Conservation (phyloP, 257 asterid genomes). For the Datura wrightii region DNA sequence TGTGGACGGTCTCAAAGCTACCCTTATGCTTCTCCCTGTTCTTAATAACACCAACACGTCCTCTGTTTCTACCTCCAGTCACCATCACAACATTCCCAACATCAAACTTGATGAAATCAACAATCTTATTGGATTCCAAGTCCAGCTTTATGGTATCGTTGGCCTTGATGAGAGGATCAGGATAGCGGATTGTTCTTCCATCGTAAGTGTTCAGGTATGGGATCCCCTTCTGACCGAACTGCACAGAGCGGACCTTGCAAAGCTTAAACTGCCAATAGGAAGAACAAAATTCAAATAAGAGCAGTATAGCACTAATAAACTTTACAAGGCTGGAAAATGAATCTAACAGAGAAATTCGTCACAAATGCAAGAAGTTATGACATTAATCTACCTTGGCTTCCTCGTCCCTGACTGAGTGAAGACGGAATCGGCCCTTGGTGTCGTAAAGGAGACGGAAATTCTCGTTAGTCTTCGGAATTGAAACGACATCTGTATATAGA, state of each 20-base stretch:
- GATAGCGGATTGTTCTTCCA: conserved; percentile 23
- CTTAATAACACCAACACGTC: conserved; percentile 32
- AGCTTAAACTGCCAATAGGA: background rate
- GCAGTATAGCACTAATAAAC: background rate
- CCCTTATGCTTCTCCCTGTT: conserved; percentile 31
- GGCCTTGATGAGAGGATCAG: conserved; percentile 20
- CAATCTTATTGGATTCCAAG: conserved; percentile 32
- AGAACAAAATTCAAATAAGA: background rate
- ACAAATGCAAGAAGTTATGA: background rate
- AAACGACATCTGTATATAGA: conserved; percentile 47
- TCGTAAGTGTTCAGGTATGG: background rate
- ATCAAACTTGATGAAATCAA: conserved; percentile 28
- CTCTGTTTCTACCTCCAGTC: conserved; percentile 31
- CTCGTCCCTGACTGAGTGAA: conserved; percentile 50
- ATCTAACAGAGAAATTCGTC: background rate
- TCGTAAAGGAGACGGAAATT: conserved; percentile 51
- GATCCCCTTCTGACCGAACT: background rate
- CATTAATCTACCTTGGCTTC: conserved; percentile 49
- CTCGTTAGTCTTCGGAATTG: conserved; percentile 60
- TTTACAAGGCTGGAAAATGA: background rate
- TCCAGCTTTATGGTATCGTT: conserved; percentile 14
- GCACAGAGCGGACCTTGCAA: background rate
- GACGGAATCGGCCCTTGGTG: conserved; percentile 30
- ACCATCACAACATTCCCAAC: conserved; percentile 34
- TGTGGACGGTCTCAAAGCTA: conserved; percentile 33